Evolutionary conservation across 2,329 filamentous ascomycete genomes (phyloP).

Genomic region (Arthrinium phaeospermum): DNA sequence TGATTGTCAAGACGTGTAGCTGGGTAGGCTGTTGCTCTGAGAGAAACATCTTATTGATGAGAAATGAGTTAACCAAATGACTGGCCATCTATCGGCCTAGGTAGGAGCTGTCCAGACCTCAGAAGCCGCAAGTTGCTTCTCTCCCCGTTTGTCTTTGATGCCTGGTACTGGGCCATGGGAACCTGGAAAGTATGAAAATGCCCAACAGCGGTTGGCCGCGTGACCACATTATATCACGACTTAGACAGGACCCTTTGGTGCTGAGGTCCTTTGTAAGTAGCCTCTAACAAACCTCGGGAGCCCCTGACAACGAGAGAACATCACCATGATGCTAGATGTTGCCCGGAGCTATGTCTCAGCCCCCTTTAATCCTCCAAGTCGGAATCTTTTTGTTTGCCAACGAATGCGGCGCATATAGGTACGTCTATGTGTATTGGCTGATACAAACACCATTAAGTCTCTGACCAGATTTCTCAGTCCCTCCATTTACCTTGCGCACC

Average conservation of each 20-base stretch:
- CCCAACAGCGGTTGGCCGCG: neutral
- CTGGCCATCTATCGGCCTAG: neutral
- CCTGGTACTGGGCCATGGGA: no score
- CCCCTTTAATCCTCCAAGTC: neutral
- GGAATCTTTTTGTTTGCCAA: no score
- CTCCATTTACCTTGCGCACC: neutral
- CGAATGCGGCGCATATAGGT: no score
- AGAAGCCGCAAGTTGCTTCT: neutral
- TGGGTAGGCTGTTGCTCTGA: neutral
- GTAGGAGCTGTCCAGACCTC: neutral
- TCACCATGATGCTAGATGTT: neutral
- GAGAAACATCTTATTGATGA: neutral
- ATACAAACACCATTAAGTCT: no score
- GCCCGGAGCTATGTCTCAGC: neutral
- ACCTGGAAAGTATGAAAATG: neutral
- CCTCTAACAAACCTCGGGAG: neutral
- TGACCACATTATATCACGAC: neutral
- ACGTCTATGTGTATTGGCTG: no score
- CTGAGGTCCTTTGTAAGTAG: neutral
- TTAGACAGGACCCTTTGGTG: neutral
- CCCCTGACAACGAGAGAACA: neutral
- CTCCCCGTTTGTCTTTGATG: neutral
- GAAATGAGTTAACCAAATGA: no score
- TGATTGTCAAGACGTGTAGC: neutral
- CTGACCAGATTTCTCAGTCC: no score